Base-by-base conservation (phyloP, 495 filamentous ascomycete genomes). In the Neurospora sublineolata region DNA sequence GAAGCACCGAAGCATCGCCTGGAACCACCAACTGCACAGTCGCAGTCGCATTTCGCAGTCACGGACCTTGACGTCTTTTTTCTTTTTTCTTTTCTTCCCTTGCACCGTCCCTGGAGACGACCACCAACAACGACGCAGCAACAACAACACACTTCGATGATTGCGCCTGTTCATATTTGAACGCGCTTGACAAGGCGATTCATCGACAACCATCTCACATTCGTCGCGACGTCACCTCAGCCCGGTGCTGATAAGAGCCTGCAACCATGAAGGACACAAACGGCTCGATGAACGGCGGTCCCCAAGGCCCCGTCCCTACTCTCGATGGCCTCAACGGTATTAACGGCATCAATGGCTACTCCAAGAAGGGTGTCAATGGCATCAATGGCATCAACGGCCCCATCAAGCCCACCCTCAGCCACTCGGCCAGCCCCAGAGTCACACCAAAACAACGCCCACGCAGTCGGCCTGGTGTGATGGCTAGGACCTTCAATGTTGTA, bases 401-500 rank as follows among this genome's bases (percentile, higher is more conserved):
- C 68, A 69, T 75, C 40, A 80, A 79, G 40, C 64, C 73, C 2
- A 23, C 72, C 14, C 72, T 78, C 68, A 82, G 80, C 42, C 77
- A 79, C 67, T 71, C 74, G 2, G 71, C 76, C 60, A 41, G 76
- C 33, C 75, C 77, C 44, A 76, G 74, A 67, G 52, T 64, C 52
- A 16, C 27, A 74, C 58, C 68, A 72, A 68, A n/a, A 39, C 44
- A 12, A 30, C 14, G 7, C 73, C 80, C 71, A 72, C 83, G 14
- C 27, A 64, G 52, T 71, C 75, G 75, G 69, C 75, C 79, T 20
- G 80, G 84, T 68, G 76, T 86, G 72, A 71, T 86, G 75, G 75
- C 85, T 27, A 75, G 89, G 79, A 82, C 82, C 40, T 72, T 92
- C 44, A 89, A 83, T 74, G 76, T 88, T 36, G 73, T 89, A 38